phyloP scores from a whole-genome alignment of 2,329 filamentous ascomycete genomes.

The Rhynchosporium secalis region DNA sequence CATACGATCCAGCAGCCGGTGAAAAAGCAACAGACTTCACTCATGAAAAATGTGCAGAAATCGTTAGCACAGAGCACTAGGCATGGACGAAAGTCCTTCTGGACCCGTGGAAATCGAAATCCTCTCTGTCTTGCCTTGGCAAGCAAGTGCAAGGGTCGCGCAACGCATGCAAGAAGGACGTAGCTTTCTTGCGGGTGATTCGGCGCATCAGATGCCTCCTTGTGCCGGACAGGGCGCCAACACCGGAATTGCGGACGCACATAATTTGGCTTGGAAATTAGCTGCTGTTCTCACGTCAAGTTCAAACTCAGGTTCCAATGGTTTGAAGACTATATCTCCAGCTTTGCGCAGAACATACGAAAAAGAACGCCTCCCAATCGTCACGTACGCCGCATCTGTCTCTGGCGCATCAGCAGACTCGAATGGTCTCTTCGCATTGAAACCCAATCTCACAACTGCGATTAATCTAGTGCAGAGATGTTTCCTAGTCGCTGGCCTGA shows the following conservation, averaged over 20 bases:
- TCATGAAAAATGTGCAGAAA: slow-evolving; percentile 27
- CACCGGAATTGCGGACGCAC: slow-evolving; percentile 43
- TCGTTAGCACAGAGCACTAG: slow-evolving; percentile 39
- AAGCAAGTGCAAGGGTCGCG: slow-evolving; percentile 38
- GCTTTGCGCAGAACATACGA: slow-evolving; percentile 44
- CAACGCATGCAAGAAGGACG: slow-evolving; percentile 35
- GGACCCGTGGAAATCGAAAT: slow-evolving; percentile 39
- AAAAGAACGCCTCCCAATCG: slow-evolving; percentile 43
- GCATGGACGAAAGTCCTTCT: slow-evolving; percentile 19
- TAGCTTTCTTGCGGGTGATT: slow-evolving; percentile 49
- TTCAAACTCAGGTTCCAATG: slow-evolving; percentile 12
- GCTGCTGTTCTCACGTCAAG: slow-evolving; percentile 38
- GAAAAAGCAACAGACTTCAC: slow-evolving; percentile 29
- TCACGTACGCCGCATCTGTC: slow-evolving; percentile 23
- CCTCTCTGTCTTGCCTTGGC: slow-evolving; percentile 41
- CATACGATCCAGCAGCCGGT: slow-evolving; percentile 30
- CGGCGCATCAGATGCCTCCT: slow-evolving; percentile 50
- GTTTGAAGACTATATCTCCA: background rate
- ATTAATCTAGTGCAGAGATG: slow-evolving; percentile 11
- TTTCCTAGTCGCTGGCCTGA: background rate
- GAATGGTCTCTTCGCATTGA: slow-evolving; percentile 20
- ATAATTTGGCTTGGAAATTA: slow-evolving; percentile 48
- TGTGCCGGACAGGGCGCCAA: slow-evolving; percentile 48
- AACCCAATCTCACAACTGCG: background rate
- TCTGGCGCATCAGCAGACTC: slow-evolving; percentile 22